Evolutionary conservation across 208 protist species (phyloP).

Genomic region (Leishmania gerbilli): DNA sequence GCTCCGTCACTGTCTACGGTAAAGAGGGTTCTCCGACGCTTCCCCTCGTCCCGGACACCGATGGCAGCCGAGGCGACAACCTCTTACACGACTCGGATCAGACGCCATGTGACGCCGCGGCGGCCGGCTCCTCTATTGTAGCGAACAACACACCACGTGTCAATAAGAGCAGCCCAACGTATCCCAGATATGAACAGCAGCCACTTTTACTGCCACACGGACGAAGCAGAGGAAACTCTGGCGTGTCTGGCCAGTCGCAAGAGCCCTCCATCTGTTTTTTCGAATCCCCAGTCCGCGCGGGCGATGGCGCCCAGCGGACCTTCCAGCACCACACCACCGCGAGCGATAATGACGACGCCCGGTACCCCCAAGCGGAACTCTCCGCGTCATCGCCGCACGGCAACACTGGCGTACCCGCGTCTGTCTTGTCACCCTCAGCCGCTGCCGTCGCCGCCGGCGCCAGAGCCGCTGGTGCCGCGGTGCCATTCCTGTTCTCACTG

Average conservation of each 20-base stretch:
- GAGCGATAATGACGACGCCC: neutral
- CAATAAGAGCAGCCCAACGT: neutral
- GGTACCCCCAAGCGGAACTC: neutral
- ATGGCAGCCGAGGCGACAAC: neutral
- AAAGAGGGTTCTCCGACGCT: neutral
- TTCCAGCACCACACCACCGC: neutral
- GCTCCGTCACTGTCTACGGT: neutral
- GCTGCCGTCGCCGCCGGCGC: conserved; percentile 1
- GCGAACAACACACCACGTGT: neutral
- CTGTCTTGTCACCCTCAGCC: neutral
- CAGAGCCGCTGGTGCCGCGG: neutral
- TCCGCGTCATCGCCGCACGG: neutral
- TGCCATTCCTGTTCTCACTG: conserved; percentile 20
- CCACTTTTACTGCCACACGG: neutral
- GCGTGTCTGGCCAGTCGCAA: neutral
- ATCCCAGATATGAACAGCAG: neutral
- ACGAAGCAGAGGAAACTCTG: neutral
- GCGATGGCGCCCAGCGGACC: neutral
- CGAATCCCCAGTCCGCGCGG: neutral
- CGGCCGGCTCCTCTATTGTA: neutral
- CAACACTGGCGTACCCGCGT: conserved; percentile 2
- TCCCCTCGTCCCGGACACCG: neutral
- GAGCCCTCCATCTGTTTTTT: neutral
- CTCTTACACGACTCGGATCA: neutral
- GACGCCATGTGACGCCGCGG: neutral